Base-by-base conservation (phyloP, 1,284 basidiomycete species). In the Prillingera fragicola region DNA sequence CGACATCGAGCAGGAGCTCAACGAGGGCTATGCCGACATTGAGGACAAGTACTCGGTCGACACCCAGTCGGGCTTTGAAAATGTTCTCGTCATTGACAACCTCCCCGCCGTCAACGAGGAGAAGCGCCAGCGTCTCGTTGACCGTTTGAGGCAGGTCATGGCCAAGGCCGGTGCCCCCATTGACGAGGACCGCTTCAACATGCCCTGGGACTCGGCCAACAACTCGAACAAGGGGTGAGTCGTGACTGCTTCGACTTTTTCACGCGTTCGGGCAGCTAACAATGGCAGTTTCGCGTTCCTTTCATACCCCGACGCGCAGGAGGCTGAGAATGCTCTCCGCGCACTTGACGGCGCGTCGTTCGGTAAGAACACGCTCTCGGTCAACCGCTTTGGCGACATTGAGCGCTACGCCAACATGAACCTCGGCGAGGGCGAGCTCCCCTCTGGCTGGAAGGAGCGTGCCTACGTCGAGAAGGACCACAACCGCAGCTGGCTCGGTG, bases 331-430 rank as follows among this genome's bases (percentile, higher is more conserved):
- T 50, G 91, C 92, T 26, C 77, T 92, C 44, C 77, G 78, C 22
- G 78, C 80, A 19, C 81, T 98, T 74, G 80, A 98, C 67, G 84
- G 86, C 31, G 81, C 87, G 67, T 81, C 83, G 22, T 98, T 98
- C 70, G 80, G 89, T 56, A 91, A 83, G 65, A 92, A 97, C 74
- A 84, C 81, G 3, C 92, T 99, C 73, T 78, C 79, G 61, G 76
- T 95, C 61, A 92, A 92, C 75, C 83, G 83, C 53, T 96, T 98
- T 69, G 82, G 84, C 40, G 94, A 98, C 67, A 84, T 98, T 55
- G 91, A 97, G 70, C 80, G 80, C 50, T 94, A 83, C 68, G 78
- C 81, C 39, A 77, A 81, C 60, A 68, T 96, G 65, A 82, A 89
- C 48, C 87, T 95, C 66, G 80, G 81, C 0, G 96, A 90, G 67